Evolutionary conservation across 306 rosid genomes (phyloP).

Genomic region (Vigna unguiculata): DNA sequence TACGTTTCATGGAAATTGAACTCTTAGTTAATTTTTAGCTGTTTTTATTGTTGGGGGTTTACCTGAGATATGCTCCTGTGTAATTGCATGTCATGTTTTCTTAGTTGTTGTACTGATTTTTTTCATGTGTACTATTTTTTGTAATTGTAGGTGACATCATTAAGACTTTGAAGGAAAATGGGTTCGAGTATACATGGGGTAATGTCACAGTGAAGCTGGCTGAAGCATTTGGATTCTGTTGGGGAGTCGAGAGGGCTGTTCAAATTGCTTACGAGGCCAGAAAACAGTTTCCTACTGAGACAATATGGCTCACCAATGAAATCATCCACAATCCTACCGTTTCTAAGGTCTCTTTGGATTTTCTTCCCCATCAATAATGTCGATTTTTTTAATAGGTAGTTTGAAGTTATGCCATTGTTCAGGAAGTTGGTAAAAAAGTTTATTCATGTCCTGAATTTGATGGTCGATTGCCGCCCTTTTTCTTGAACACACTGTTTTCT

Average conservation of each 20-base stretch:
- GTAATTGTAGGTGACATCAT: constrained; percentile 76
- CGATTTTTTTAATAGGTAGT: not conserved
- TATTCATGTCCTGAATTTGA: constrained; percentile 8
- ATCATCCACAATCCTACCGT: constrained; percentile 98
- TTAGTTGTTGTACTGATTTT: constrained; percentile 38
- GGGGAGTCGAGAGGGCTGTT: constrained; percentile 99
- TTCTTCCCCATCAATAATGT: constrained; percentile 7
- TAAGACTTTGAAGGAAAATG: constrained; percentile 85
- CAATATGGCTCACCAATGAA: constrained; percentile 91
- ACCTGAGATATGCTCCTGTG: not conserved
- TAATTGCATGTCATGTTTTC: not conserved
- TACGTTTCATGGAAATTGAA: constrained; percentile 28
- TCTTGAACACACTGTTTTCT: not conserved
- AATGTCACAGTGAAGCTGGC: constrained; percentile 89
- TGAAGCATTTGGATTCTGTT: constrained; percentile 93
- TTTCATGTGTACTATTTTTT: constrained; percentile 11
- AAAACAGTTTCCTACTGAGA: constrained; percentile 87
- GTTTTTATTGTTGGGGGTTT: constrained; percentile 14
- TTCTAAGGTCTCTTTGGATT: constrained; percentile 66
- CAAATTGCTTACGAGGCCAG: constrained; percentile 98
- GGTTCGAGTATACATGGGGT: constrained; percentile 85
- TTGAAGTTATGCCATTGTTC: constrained; percentile 15
- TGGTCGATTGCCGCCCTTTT: constrained; percentile 11
- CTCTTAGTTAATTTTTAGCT: not conserved
- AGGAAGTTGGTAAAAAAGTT: constrained; percentile 11